phyloP scores from a whole-genome alignment of 2,329 filamentous ascomycete genomes.

The Aspergillus sp. region DNA sequence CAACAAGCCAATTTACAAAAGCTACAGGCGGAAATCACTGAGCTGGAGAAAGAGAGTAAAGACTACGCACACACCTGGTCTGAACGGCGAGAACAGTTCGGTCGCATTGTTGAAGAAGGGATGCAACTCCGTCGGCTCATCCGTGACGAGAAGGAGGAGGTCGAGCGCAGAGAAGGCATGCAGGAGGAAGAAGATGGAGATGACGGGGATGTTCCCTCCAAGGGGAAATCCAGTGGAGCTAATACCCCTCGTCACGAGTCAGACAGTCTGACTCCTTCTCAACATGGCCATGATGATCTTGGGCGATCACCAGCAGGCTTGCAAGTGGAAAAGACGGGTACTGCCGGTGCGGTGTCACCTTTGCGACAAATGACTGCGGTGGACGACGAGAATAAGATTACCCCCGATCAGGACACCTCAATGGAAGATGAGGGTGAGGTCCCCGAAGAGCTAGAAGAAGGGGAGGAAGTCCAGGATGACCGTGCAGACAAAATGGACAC shows the following conservation, averaged over 20 bases:
- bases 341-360: slow-evolving; percentile 38
- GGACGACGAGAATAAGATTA: slow-evolving; percentile 41
- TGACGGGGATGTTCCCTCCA: slow-evolving; percentile 53
- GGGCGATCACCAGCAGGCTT: slow-evolving; percentile 27
- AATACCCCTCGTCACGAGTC: slow-evolving; percentile 55
- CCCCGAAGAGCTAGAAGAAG: slow-evolving; percentile 50
- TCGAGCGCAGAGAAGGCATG: slow-evolving; percentile 81
- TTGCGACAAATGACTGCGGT: slow-evolving; percentile 39
- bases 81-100: slow-evolving; percentile 83
- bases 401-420: slow-evolving; percentile 55
- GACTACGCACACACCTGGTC: slow-evolving; percentile 81
- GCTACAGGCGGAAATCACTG: slow-evolving; percentile 82
- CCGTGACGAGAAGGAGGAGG: slow-evolving; percentile 92
- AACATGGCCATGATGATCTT: slow-evolving; percentile 37
- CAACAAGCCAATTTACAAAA: slow-evolving; percentile 76
- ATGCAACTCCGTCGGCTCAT: slow-evolving; percentile 82
- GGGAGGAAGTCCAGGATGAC: slow-evolving; percentile 53
- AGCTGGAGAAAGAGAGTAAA: slow-evolving; percentile 80
- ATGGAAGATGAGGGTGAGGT: slow-evolving; percentile 59
- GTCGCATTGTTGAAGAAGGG: slow-evolving; percentile 86
- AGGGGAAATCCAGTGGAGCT: slow-evolving; percentile 50
- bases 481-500: slow-evolving; percentile 69
- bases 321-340: slow-evolving; percentile 36
- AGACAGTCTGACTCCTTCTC: slow-evolving; percentile 45
- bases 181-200: slow-evolving; percentile 63